Conservation (phyloP, 1,284 basidiomycete genomes). For the Phenoliferia sp. region DNA sequence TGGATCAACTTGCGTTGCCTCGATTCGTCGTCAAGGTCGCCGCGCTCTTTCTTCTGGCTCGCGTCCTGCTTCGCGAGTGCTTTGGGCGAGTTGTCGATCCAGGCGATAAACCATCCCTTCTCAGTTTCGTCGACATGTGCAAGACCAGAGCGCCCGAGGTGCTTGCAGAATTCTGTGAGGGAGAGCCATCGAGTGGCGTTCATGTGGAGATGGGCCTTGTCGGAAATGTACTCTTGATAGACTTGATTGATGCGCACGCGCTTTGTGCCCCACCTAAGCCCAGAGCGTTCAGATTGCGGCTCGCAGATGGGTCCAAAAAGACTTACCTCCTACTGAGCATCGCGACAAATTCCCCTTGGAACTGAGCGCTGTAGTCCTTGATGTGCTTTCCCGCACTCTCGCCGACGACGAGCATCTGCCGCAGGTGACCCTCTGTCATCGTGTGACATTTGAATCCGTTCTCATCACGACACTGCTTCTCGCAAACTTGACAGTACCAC, state of each 20-base stretch:
- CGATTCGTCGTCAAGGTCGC: constrained; percentile 88
- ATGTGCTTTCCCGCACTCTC: constrained; percentile 84
- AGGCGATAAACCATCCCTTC: constrained; percentile 93
- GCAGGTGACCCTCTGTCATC: constrained; percentile 78
- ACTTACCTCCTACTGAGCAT: constrained; percentile 74
- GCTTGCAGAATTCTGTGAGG: constrained; percentile 86
- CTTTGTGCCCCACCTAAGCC: constrained; percentile 76
- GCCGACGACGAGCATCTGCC: constrained; percentile 93
- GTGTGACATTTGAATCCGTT: constrained; percentile 90
- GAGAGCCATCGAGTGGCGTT: constrained; percentile 98
- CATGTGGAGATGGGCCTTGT: constrained; percentile 95
- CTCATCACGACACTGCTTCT: constrained; percentile 85
- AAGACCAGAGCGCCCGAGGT: constrained; percentile 81
- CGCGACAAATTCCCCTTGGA: constrained; percentile 86
- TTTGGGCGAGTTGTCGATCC: constrained; percentile 94
- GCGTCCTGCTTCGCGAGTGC: constrained; percentile 80
- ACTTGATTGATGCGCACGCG: constrained; percentile 90
- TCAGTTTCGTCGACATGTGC: constrained; percentile 95
- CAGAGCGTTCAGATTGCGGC: neutral
- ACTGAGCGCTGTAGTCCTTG: constrained; percentile 78
- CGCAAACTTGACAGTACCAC: constrained; percentile 65
- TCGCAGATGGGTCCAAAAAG: neutral
- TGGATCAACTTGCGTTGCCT: constrained; percentile 82
- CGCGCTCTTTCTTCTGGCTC: constrained; percentile 83
- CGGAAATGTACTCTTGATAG: constrained; percentile 96